phyloP scores from a whole-genome alignment of 495 filamentous ascomycete species.

The Penicillium odoratum region DNA sequence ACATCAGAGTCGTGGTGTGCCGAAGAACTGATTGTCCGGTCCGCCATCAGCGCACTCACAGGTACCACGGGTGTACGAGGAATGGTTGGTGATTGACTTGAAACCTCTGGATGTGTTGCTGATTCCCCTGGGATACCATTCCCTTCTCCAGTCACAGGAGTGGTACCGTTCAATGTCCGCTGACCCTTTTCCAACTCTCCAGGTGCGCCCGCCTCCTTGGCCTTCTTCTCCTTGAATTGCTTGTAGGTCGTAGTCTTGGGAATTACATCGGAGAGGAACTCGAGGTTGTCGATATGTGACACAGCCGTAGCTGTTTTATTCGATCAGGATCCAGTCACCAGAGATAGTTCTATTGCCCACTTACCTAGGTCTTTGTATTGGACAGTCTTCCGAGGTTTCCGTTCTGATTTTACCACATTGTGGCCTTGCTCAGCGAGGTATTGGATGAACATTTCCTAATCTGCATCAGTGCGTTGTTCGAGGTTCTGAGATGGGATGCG shows the following conservation, averaged over 20 bases:
- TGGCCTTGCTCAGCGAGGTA: conserved; percentile 82
- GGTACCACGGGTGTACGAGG: conserved; percentile 36
- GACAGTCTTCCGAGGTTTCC: conserved; percentile 88
- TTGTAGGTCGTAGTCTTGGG: conserved; percentile 81
- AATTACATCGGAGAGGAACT: conserved; percentile 90
- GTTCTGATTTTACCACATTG: conserved; percentile 84
- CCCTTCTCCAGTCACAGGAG: conserved; percentile 19
- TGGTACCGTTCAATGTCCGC: conserved; percentile 48
- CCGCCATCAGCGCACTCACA: conserved; percentile 42
- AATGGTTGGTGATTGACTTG: conserved; percentile 25
- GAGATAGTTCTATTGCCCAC: conserved; percentile 9
- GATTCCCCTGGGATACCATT: conserved; percentile 32
- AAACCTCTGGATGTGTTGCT: conserved; percentile 14
- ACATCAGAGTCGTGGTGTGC: conserved; percentile 50
- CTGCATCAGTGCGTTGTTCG: conserved; percentile 14
- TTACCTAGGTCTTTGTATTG: conserved; percentile 93
- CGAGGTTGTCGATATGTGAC: conserved; percentile 85
- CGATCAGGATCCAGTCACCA: not conserved
- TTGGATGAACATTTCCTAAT: conserved; percentile 92
- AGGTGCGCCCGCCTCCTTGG: conserved; percentile 48
- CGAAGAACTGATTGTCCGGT: conserved; percentile 32
- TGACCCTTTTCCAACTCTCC: conserved; percentile 51
- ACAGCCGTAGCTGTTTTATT: conserved; percentile 72
- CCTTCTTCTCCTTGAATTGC: conserved; percentile 68
- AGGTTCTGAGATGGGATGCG: not conserved